These are phyloP conservation scores for Moesziomyces aphidis DNA, from an alignment of 1,284 basidiomycete genomes.

Conservation along the genomic window DNA sequence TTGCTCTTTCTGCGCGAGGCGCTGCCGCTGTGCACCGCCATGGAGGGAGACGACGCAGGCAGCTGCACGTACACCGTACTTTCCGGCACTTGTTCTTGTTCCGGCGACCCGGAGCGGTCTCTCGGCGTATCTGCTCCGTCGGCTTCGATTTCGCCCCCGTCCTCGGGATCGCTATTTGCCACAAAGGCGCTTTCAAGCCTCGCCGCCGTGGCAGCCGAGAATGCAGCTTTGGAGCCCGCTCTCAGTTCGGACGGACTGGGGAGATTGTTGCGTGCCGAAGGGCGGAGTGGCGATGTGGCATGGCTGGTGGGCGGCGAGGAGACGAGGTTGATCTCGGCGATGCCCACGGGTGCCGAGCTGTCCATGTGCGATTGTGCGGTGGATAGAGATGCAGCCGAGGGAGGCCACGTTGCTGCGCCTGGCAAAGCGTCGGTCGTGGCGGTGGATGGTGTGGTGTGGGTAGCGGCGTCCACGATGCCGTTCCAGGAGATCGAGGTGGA, in stretches of 20 bases:
- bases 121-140: slow-evolving; percentile 1
- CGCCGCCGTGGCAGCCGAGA: neutral
- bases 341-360: slow-evolving; percentile 18
- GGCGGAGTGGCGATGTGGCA: slow-evolving; percentile 22
- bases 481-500: slow-evolving; percentile 8
- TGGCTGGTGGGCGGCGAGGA: slow-evolving; percentile 35
- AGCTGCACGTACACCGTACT: slow-evolving; percentile 27
- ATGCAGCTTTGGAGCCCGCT: neutral
- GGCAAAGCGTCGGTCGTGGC: neutral
- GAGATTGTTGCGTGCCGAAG: slow-evolving; percentile 12
- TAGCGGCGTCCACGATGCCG: slow-evolving; percentile 12
- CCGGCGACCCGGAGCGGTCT: slow-evolving; percentile 8
- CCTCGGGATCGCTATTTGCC: slow-evolving; percentile 26
- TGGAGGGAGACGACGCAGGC: slow-evolving; percentile 14
- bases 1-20: slow-evolving; percentile 5
- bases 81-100: neutral
- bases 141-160: slow-evolving; percentile 1
- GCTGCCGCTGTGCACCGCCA: slow-evolving; percentile 4
- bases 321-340: slow-evolving; percentile 30
- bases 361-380: slow-evolving; percentile 13
- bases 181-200: slow-evolving; percentile 6
- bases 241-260: neutral
- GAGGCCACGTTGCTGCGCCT: slow-evolving; percentile 24
- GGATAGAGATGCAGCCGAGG: slow-evolving; percentile 21
- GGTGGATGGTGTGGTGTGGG: slow-evolving; percentile 2